Evolutionary conservation across 2,329 filamentous ascomycete genomes (phyloP).

Genomic region (Fusarium verticillioides): DNA sequence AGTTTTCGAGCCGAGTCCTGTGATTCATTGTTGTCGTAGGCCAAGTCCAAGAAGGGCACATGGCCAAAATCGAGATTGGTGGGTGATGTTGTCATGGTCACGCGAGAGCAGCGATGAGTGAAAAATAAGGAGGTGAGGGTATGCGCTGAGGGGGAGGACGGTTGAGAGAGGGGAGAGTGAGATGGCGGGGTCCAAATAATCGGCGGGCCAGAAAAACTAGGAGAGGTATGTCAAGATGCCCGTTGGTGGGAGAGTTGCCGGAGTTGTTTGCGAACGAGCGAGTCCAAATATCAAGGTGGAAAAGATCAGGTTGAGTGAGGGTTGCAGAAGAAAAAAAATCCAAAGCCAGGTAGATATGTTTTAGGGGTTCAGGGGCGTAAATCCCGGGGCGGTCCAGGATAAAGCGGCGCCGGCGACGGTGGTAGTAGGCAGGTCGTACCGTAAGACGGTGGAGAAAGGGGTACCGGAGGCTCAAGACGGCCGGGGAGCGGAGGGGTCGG

Average conservation of each 20-base stretch:
- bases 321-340: neutral
- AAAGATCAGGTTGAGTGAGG: neutral
- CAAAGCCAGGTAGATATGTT: slow-evolving; percentile 22
- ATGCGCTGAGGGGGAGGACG: neutral
- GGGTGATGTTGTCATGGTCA: slow-evolving; percentile 50
- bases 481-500: slow-evolving; percentile 28
- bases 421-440: slow-evolving; percentile 16
- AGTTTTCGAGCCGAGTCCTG: slow-evolving; percentile 82
- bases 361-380: slow-evolving; percentile 37
- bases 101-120: slow-evolving; percentile 20
- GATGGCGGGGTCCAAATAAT: slow-evolving; percentile 15
- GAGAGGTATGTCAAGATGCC: slow-evolving; percentile 1
- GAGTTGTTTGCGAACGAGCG: slow-evolving; percentile 6
- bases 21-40: slow-evolving; percentile 81
- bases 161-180: slow-evolving; percentile 13
- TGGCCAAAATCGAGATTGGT: slow-evolving; percentile 52
- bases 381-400: slow-evolving; percentile 33
- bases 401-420: slow-evolving; percentile 41
- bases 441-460: slow-evolving; percentile 37
- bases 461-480: slow-evolving; percentile 30
- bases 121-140: slow-evolving; percentile 18
- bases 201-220: slow-evolving; percentile 8
- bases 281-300: slow-evolving; percentile 9
- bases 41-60: slow-evolving; percentile 75
- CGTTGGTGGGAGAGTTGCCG: neutral